Evolutionary conservation across 352 stramenopile species (phyloP), one percentile per base, ranked within the genome.

Genomic region (Saprolegnia parasitica): DNA sequence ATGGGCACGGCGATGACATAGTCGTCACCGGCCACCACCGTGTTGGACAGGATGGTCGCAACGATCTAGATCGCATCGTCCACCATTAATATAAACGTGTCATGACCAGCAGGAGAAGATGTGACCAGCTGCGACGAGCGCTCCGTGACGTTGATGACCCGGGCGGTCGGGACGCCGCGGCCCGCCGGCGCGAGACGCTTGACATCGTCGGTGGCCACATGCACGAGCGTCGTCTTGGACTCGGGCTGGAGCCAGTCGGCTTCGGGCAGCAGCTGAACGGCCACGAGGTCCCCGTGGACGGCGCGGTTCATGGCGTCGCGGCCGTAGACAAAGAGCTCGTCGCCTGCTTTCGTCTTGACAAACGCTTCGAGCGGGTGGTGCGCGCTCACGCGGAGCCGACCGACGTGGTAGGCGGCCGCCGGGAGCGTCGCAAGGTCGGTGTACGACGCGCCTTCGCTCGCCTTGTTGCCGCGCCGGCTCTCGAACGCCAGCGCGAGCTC

Each of bases 201-300:
- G 15, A 78, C 61, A 5, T 93, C 80, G n/a, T 88, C 80, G 42
- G 71, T 66, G 10, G 71, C 73, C 67, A 95, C 91, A 57, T 96
- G 86, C 18, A 91, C 77, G 5, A 94, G 73, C 61, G 88, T 57
- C 4, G 76, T 79, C 18, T 89, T 81, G 66, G 80, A 91, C 64
- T 84, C 75, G 0, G 80, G 88, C 26, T 61, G 73, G 18, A 86
- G 73, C 93, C 93, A 98, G 37, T 90, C 71, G 10, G 74, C 67
- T 32, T 93, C 75, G 0, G 87, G 78, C 45, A 98, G 77, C 40
- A 99, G 74, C 65, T 97, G 79, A 23, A 99, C 86, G 4, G 90
- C 94, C 15, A 99, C 97, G 13, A 96, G 75, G 80, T 99, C 98
- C 29, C 97, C 97, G 74, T 99, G 96, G 1, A 99, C 81, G 4